Evolutionary conservation across 345 rosid species (phyloP).

Genomic region (Barbarea vulgaris): DNA sequence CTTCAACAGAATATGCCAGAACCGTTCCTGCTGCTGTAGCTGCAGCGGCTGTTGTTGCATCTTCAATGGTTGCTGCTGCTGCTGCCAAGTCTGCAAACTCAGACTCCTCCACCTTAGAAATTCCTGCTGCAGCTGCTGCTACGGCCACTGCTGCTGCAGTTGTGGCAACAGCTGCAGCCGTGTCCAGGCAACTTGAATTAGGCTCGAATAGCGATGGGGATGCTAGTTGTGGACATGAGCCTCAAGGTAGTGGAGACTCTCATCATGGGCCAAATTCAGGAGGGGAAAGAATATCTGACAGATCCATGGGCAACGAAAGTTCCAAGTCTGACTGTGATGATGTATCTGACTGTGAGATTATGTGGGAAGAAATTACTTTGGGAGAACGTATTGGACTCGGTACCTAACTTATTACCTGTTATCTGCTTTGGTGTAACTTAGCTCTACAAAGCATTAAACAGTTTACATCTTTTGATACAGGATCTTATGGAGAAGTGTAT

Average conservation of each 20-base stretch:
- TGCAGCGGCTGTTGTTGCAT: constrained; percentile 95
- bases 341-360: constrained; percentile 88
- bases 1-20: constrained; percentile 40
- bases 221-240: constrained; percentile 44
- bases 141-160: constrained; percentile 95
- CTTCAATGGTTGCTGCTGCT: constrained; percentile 94
- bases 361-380: constrained; percentile 83
- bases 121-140: constrained; percentile 97
- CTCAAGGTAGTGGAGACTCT: constrained; percentile 42
- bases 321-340: constrained; percentile 67
- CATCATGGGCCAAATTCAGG: constrained; percentile 49
- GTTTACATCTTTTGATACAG: constrained; percentile 51
- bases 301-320: constrained; percentile 61
- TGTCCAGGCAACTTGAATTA: constrained; percentile 63
- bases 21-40: constrained; percentile 79
- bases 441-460: constrained; percentile 10
- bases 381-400: constrained; percentile 99
- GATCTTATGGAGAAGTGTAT: constrained; percentile 98
- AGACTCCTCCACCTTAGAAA: constrained; percentile 52
- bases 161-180: constrained; percentile 86
- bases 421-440: constrained; percentile 34
- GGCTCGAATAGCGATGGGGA: constrained; percentile 59
- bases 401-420: constrained; percentile 43
- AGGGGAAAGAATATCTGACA: constrained; percentile 66
- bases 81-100: constrained; percentile 61